Evolutionary conservation across 495 filamentous ascomycete species (phyloP), one percentile per base, ranked within the genome.

Genomic region (Aspergillus ellipticus): DNA sequence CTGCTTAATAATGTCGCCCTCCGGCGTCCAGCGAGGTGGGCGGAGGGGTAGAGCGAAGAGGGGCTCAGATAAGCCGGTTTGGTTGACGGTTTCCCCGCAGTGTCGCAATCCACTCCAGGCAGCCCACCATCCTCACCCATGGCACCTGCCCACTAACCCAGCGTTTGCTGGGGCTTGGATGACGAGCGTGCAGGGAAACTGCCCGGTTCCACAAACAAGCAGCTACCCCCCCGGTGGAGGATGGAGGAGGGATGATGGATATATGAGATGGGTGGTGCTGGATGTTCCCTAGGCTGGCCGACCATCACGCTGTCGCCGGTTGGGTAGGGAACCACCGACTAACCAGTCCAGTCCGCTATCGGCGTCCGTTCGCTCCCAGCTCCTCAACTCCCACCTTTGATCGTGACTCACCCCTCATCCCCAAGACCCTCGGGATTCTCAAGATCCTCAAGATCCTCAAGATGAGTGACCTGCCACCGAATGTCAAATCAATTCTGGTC

Each of bases 401-500:
- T 13, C 9, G 31, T 33, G 31, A 33, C 31, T 33, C 9, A 33
- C 31, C 13, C 31, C 9, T 33, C 31, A 10, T 33, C 13, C 31
- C 31, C 31, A 3, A 33, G 31, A 2, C 13, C 10, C 21, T 47
- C 20, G n/a, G 17, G 6, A 15, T 11, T 11, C 11, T 47, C 21
- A 20, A 9, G 39, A 33, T 41, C 8, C 50, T 56, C 26, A 39
- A 70, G 67, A 61, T 48, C 59, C 31, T 28, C 65, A 53, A 37
- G 4, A 48, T 48, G 45, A 17, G 16, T 22, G 13, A 8, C 2
- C 45, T 43, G 41, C 57, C 42, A 24, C 52, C 49, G 35, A 42
- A 55, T 6, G 54, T 56, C 37, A 65, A 73, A 57, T 63, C 61
- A 42, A 89, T 96, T 62, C 74, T 96, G 60, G 79, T 96, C 59